Conservation (phyloP, 1,284 basidiomycete species). For the Cryptococcus wingfieldii region DNA sequence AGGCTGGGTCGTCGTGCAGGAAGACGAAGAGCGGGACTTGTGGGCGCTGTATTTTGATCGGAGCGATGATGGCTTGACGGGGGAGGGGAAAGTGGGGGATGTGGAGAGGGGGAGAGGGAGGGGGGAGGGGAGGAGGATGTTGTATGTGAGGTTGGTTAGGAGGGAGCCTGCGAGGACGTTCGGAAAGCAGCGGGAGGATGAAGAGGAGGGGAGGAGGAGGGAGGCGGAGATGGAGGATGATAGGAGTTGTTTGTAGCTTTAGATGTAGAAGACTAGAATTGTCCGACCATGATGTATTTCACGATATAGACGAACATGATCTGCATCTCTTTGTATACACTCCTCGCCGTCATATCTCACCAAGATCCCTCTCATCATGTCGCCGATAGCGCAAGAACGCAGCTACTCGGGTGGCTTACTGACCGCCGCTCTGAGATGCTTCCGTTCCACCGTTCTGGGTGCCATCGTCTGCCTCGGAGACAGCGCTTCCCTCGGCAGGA, state of each 20-base stretch:
- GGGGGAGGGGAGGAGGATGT: constrained; percentile 1
- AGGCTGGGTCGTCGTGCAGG: constrained; percentile 11
- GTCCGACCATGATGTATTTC: too few relatives aligned
- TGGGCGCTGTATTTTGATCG: constrained; percentile 13
- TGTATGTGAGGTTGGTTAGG: not conserved
- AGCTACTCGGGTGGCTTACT: too few relatives aligned
- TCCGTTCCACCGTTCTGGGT: too few relatives aligned
- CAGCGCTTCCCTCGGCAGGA: too few relatives aligned
- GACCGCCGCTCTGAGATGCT: too few relatives aligned
- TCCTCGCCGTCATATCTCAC: too few relatives aligned
- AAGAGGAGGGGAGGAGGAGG: not conserved
- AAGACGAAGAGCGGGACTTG: constrained; percentile 1
- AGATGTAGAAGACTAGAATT: too few relatives aligned
- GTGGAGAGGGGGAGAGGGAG: not conserved
- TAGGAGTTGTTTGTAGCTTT: not conserved
- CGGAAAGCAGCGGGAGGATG: not conserved
- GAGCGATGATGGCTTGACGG: constrained; percentile 6
- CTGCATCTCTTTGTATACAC: too few relatives aligned
- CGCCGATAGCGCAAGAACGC: too few relatives aligned
- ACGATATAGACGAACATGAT: too few relatives aligned
- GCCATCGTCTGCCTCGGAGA: too few relatives aligned
- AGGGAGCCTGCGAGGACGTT: not conserved
- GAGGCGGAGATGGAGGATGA: not conserved
- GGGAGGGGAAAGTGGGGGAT: constrained; percentile 9
- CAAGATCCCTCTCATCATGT: too few relatives aligned